Conservation (phyloP, 1,284 basidiomycete species). For the Caloboletus firmus region DNA sequence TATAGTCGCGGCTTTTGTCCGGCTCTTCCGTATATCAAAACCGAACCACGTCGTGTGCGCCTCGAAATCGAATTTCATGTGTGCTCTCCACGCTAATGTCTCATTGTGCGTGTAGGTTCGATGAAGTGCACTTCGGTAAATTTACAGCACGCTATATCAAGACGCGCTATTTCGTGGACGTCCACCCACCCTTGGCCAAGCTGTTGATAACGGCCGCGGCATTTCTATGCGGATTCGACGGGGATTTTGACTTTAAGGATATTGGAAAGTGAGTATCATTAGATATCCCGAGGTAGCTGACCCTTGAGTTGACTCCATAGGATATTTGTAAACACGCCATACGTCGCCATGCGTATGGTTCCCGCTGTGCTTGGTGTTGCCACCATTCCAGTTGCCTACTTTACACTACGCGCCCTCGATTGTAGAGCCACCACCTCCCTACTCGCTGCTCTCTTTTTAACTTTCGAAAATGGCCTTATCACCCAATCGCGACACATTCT, state of each 20-base stretch:
- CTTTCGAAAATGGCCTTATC: conserved; percentile 94
- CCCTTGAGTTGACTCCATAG: conserved; percentile 40
- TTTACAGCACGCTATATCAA: conserved; percentile 92
- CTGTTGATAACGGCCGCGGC: conserved; percentile 90
- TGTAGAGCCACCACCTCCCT: conserved; percentile 89
- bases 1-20: conserved; percentile 68
- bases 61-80: neutral
- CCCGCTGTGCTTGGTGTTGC: conserved; percentile 89
- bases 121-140: conserved; percentile 97
- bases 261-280: conserved; percentile 79
- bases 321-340: conserved; percentile 85
- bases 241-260: conserved; percentile 95
- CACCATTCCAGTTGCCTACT: conserved; percentile 88
- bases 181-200: conserved; percentile 97
- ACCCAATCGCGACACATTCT: conserved; percentile 97
- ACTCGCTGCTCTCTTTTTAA: conserved; percentile 87
- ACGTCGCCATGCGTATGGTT: conserved; percentile 93
- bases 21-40: conserved; percentile 77
- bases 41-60: conserved; percentile 90
- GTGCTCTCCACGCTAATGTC: neutral
- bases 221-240: conserved; percentile 89
- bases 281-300: neutral
- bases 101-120: conserved; percentile 62
- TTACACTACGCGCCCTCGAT: conserved; percentile 90
- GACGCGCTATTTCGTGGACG: conserved; percentile 91